Evolutionary conservation across 768 basidiomycete genomes (phyloP).

Genomic region (Saitozyma sp.): DNA sequence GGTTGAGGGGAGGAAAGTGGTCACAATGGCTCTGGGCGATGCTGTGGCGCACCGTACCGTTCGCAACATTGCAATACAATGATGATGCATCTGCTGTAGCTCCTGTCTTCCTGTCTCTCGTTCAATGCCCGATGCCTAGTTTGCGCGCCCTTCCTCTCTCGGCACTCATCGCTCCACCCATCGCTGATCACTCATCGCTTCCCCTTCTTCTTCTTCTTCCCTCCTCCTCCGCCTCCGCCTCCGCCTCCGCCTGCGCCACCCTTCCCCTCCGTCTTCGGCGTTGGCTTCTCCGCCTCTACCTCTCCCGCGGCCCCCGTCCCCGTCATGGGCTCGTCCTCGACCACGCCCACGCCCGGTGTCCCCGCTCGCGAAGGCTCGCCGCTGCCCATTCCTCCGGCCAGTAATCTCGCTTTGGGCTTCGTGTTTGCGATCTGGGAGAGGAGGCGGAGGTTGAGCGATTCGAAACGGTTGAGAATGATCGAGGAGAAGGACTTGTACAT

Average conservation of each 20-base stretch:
- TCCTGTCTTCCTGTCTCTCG: not conserved
- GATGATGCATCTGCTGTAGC: not conserved
- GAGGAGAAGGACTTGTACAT: slow-evolving; percentile 96
- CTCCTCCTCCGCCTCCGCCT: slow-evolving; percentile 25
- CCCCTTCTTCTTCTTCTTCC: slow-evolving; percentile 54
- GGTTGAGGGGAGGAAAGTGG: no score
- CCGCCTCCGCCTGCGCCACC: slow-evolving; percentile 1
- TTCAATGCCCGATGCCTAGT: not conserved
- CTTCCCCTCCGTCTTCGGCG: slow-evolving; percentile 5
- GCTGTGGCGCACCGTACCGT: not conserved
- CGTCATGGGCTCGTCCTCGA: slow-evolving; percentile 11
- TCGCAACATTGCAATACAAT: not conserved
- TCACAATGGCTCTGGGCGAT: not conserved
- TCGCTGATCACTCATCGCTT: slow-evolving; percentile 31
- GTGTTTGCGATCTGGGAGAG: slow-evolving; percentile 44
- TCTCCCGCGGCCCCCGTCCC: not conserved
- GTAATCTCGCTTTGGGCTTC: slow-evolving; percentile 14
- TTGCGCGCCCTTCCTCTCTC: no score
- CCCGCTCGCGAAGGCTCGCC: slow-evolving; percentile 9
- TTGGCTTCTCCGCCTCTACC: slow-evolving; percentile 12
- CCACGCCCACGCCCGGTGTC: slow-evolving; percentile 30
- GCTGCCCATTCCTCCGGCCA: not conserved
- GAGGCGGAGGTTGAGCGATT: slow-evolving; percentile 79
- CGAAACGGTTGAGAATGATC: slow-evolving; percentile 94
- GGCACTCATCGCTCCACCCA: not conserved